Evolutionary conservation across 139 green algal species (phyloP).

Genomic region (Haematococcus lacustris): DNA sequence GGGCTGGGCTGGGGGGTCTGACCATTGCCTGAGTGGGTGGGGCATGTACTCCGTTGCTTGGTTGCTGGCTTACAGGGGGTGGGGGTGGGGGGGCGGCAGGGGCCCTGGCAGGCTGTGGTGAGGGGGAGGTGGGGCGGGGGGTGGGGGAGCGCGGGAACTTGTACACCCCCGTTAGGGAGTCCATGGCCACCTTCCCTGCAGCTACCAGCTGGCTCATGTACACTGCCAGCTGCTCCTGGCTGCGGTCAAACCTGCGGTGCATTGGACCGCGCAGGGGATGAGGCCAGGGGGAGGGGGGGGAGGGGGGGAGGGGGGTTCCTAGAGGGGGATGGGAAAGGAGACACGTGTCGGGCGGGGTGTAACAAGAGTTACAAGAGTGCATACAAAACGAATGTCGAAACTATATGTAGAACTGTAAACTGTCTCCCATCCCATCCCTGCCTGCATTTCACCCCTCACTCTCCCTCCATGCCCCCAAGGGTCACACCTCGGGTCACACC

Average conservation of each 20-base stretch:
- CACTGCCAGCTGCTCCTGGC: neutral
- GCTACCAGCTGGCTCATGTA: slow-evolving; percentile 3
- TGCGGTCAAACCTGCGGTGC: neutral
- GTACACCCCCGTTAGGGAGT: neutral
- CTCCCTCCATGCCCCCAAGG: neutral
- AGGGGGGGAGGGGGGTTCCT: neutral
- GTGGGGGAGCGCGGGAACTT: neutral
- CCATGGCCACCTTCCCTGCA: neutral
- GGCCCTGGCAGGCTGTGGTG: neutral
- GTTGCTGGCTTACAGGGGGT: too few relatives aligned
- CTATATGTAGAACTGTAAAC: too few relatives aligned
- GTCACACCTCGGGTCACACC: neutral
- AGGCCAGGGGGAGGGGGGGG: neutral
- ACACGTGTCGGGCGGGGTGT: neutral
- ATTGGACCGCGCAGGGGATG: neutral
- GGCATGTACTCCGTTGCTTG: too few relatives aligned
- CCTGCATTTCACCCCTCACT: too few relatives aligned
- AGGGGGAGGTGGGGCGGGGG: too few relatives aligned
- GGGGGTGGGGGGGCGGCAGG: too few relatives aligned
- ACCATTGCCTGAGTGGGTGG: too few relatives aligned
- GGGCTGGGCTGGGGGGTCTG: too few relatives aligned
- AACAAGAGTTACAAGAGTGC: too few relatives aligned
- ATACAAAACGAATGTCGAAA: too few relatives aligned
- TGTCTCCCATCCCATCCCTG: too few relatives aligned
- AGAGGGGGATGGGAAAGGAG: neutral